Evolutionary conservation across 148 eudicot genomes (phyloP).

Genomic region (Bassia scoparia): DNA sequence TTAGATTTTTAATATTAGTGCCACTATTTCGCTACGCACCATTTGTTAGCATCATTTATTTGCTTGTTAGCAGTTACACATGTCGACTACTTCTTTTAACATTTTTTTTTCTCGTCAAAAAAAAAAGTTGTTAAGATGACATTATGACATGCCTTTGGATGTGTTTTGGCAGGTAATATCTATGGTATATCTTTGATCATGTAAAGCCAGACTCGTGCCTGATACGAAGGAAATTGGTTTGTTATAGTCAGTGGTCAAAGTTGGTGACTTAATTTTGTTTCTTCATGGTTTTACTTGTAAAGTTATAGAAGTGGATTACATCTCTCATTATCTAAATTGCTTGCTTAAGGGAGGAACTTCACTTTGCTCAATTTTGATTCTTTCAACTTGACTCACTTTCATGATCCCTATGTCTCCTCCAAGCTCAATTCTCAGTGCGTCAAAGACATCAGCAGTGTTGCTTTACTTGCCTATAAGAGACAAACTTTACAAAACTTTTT

Average conservation of each 20-base stretch:
- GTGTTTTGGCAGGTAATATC: too few species aligned
- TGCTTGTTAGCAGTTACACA: too few species aligned
- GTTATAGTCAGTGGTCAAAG: background rate
- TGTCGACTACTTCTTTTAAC: too few species aligned
- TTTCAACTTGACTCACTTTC: constrained; percentile 44
- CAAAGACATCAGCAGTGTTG: constrained; percentile 56
- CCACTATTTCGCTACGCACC: too few species aligned
- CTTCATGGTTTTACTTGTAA: too few species aligned
- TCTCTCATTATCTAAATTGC: constrained; percentile 50
- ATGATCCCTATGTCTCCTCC: constrained; percentile 49
- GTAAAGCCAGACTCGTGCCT: background rate
- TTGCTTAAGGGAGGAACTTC: constrained; percentile 42
- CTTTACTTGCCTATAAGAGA: constrained; percentile 61
- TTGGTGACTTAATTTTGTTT: background rate
- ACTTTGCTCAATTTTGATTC: constrained; percentile 64
- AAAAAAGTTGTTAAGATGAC: too few species aligned
- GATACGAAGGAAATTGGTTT: background rate
- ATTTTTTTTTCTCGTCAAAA: too few species aligned
- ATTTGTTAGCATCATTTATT: too few species aligned
- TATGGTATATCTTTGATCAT: too few species aligned
- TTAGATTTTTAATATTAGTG: too few species aligned
- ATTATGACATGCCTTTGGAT: too few species aligned
- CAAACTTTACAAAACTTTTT: too few species aligned
- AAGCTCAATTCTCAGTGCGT: constrained; percentile 51
- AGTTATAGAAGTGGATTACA: constrained; percentile 26